Base-by-base conservation (phyloP, 345 rosid genomes). In the Brassica juncea region DNA sequence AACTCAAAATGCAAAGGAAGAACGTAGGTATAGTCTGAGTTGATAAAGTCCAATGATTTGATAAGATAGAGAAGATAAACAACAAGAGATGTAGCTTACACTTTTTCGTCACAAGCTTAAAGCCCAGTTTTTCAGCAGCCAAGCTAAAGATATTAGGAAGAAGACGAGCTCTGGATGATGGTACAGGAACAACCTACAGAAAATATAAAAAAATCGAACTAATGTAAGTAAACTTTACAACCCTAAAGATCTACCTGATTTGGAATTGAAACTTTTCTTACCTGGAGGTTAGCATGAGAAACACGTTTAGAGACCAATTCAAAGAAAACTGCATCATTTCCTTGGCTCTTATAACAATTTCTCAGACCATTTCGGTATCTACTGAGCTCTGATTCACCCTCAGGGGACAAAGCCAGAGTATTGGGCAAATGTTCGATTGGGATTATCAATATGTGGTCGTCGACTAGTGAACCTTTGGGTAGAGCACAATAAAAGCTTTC, bases 251-350 rank as follows among this genome's bases (percentile, higher is more conserved):
- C 2, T 30, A 59, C 10, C 63, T 6, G 11, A 49, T 60, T 59
- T 34, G 71, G 39, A 72, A 9, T 6, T 16, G 15, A 19, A 66
- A 12, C n/a, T 49, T 47, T 32, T 35, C 75, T 85, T 82, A 91
- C 95, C 95, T 92, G 99, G 73, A 94, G 87, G 84, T 94, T 94
- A 77, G 97, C 97, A 87, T 89, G 97, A 78, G 90, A 88, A 61
- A 86, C 85, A 35, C 88, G 90, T 74, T 77, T 90, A 15, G 97
- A 91, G 72, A 90, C 85, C 88, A 93, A 88, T 81, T 94, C 97
- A 83, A 94, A 94, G 84, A 89, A 91, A 63, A 94, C 89, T 54
- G 88, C 89, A 72, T 87, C 92, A 69, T 94, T 92, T 68, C 83
- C 88, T 68, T 72, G 90, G 69, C 80, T 90, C 83, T 86, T 87